Conservation (phyloP, 441 rosid genomes). For the Kokia cookei region DNA sequence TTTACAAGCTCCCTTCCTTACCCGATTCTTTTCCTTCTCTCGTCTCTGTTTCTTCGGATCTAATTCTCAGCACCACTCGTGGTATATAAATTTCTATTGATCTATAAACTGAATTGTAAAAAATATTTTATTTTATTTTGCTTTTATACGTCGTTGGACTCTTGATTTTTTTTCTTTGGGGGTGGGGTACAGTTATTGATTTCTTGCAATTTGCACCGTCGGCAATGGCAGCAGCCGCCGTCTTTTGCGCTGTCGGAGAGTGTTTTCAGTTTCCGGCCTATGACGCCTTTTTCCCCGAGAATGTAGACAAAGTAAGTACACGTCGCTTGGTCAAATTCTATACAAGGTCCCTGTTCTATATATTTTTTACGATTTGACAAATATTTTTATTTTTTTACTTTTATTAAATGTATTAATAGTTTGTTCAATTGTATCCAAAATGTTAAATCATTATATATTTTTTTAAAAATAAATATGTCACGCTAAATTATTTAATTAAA, state of each 20-base stretch:
- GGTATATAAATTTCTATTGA: slow-evolving; percentile 29
- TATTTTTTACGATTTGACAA: too few relatives aligned
- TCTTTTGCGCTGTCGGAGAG: slow-evolving; percentile 29
- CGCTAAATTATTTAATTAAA: too few relatives aligned
- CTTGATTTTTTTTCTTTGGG: not conserved
- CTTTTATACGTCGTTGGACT: not conserved
- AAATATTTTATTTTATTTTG: not conserved
- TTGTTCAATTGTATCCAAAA: too few relatives aligned
- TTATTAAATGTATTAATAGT: too few relatives aligned
- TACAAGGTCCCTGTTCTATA: too few relatives aligned
- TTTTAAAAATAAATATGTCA: too few relatives aligned
- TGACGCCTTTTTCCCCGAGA: slow-evolving; percentile 11
- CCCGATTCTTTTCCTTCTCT: slow-evolving; percentile 16
- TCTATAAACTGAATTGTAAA: not conserved
- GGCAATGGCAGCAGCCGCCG: slow-evolving; percentile 51
- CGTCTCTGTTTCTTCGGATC: slow-evolving; percentile 34
- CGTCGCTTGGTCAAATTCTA: too few relatives aligned
- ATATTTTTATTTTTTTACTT: too few relatives aligned
- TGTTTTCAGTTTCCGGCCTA: slow-evolving; percentile 2
- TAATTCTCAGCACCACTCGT: slow-evolving; percentile 41
- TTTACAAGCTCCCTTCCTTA: slow-evolving; percentile 22
- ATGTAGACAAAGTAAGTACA: slow-evolving; percentile 25
- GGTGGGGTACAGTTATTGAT: slow-evolving; percentile 32
- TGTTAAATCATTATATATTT: too few relatives aligned
- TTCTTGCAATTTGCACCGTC: slow-evolving; percentile 48